Conservation (phyloP, 2,329 filamentous ascomycete species). For the Orbilia quercus region DNA sequence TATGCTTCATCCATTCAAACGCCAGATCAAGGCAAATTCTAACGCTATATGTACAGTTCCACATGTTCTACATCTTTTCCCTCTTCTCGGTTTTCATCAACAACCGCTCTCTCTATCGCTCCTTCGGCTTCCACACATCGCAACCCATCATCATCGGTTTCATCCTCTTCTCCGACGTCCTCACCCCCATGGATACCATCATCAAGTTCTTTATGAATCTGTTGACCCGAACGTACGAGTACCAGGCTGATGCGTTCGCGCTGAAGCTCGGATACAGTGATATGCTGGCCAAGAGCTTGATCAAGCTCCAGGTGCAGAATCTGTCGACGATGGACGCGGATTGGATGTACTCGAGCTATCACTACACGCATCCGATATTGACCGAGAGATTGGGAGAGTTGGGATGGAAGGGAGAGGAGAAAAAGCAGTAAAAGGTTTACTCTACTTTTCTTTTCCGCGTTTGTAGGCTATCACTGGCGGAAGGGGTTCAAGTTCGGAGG, state of each 20-base stretch:
- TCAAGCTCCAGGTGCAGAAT: slow-evolving; percentile 98
- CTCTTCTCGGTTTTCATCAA: slow-evolving; percentile 98
- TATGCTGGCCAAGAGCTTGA: slow-evolving; percentile 85
- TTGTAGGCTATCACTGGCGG: slow-evolving; percentile 1
- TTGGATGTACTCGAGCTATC: slow-evolving; percentile 97
- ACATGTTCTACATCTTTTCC: slow-evolving; percentile 96
- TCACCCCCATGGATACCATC: slow-evolving; percentile 92
- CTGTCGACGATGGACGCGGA: slow-evolving; percentile 98
- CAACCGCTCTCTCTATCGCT: slow-evolving; percentile 88
- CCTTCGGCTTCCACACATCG: slow-evolving; percentile 86
- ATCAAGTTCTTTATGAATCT: slow-evolving; percentile 97
- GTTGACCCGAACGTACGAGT: slow-evolving; percentile 92
- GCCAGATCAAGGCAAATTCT: no score
- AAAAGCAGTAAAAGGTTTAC: slow-evolving; percentile 61
- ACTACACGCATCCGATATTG: slow-evolving; percentile 97
- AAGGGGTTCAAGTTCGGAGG: background rate
- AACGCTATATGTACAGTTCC: slow-evolving; percentile 69
- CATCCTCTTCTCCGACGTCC: slow-evolving; percentile 95
- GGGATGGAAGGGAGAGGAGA: slow-evolving; percentile 79
- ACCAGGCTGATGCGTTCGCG: slow-evolving; percentile 93
- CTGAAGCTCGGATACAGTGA: slow-evolving; percentile 82
- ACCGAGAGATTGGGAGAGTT: slow-evolving; percentile 92
- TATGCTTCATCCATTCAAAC: no score
- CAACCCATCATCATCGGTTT: slow-evolving; percentile 96
- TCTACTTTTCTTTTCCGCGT: slow-evolving; percentile 62